Evolutionary conservation across 2,329 filamentous ascomycete species (phyloP).

Genomic region (Emmonsia crescens): DNA sequence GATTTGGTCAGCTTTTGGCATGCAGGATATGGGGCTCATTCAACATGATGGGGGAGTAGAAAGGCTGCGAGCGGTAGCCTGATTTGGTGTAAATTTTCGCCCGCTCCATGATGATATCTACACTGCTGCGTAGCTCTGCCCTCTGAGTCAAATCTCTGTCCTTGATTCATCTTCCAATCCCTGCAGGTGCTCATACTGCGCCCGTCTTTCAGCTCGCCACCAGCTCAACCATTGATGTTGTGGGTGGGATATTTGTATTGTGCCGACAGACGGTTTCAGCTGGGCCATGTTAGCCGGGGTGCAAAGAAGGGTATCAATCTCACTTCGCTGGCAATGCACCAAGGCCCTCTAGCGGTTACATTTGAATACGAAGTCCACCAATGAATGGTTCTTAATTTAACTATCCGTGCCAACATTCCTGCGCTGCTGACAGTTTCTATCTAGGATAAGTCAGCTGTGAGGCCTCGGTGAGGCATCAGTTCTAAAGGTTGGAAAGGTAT

Average conservation of each 20-base stretch:
- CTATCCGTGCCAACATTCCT: not conserved
- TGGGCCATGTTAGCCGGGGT: not conserved
- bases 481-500: not conserved
- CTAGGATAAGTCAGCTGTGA: not conserved
- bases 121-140: not conserved
- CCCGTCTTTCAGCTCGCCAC: not conserved
- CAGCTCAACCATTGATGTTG: not conserved
- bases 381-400: not conserved
- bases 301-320: not conserved
- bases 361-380: not conserved
- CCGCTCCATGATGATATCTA: slow-evolving; percentile 2
- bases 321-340: not conserved
- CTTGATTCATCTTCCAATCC: not conserved
- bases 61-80: not conserved
- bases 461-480: not conserved
- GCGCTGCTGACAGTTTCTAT: not conserved
- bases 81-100: not conserved
- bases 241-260: not conserved
- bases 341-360: not conserved
- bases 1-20: not conserved
- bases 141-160: not conserved
- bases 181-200: not conserved
- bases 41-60: not conserved
- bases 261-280: not conserved
- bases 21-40: not conserved